A percentile compares a stretch with the other conserved stretches of the same genome.
These are phyloP conservation scores for Orbilia quercus DNA, from an alignment of 2,329 filamentous ascomycete species.

Conservation along the genomic window DNA sequence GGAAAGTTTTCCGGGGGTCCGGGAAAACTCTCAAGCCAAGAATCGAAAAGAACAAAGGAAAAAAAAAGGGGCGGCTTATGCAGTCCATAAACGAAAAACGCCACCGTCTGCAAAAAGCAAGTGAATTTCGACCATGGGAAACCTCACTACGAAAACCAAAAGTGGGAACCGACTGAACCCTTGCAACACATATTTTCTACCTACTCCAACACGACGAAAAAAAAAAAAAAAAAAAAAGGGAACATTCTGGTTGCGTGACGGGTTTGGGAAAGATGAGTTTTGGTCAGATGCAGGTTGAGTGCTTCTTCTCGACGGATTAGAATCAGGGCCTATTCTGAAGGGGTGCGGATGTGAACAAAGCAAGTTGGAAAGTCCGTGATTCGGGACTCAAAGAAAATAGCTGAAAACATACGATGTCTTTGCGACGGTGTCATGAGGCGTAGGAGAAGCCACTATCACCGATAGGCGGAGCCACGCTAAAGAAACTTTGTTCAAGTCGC, in stretches of 20 bases:
- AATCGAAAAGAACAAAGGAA: slow-evolving; percentile 6
- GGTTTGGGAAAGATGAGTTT: too few species aligned
- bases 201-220: not conserved
- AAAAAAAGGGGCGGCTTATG: slow-evolving; percentile 27
- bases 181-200: slow-evolving; percentile 1
- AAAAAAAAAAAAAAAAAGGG: slow-evolving; percentile 1
- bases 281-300: slow-evolving; percentile 1
- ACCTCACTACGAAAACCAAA: not conserved
- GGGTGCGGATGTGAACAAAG: not conserved
- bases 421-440: not conserved
- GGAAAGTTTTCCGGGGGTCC: slow-evolving; percentile 44
- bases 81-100: slow-evolving; percentile 45
- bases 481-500: not conserved
- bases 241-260: too few species aligned
- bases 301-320: slow-evolving; percentile 25
- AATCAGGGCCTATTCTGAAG: slow-evolving; percentile 4
- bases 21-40: slow-evolving; percentile 37
- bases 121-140: slow-evolving; percentile 27
- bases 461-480: slow-evolving; percentile 23
- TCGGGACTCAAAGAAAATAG: not conserved
- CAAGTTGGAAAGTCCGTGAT: not conserved
- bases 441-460: slow-evolving; percentile 22
- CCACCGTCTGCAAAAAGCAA: slow-evolving; percentile 22
- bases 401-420: not conserved
- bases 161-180: not conserved